These are phyloP conservation scores for Phytophthora hybrid DNA, from an alignment of 352 stramenopile genomes.

Conservation along the genomic window DNA sequence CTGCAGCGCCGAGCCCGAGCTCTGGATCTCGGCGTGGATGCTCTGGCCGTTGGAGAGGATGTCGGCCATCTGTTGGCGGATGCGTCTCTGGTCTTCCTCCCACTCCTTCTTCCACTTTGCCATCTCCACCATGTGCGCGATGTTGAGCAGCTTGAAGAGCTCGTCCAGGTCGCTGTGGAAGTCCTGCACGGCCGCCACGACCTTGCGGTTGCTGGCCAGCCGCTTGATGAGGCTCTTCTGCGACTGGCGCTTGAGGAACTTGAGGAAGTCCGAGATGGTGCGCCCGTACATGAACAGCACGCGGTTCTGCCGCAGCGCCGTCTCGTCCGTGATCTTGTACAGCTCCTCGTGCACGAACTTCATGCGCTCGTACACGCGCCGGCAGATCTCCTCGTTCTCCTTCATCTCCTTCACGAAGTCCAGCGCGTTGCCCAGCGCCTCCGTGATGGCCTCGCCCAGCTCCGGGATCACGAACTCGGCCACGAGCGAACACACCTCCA, in stretches of 20 bases:
- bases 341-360: constrained; percentile 45
- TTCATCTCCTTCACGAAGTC: constrained; percentile 42
- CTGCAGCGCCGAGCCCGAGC: neutral
- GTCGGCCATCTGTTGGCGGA: constrained; percentile 12
- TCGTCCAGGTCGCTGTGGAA: constrained; percentile 38
- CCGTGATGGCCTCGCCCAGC: constrained; percentile 40
- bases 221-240: constrained; percentile 21
- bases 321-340: constrained; percentile 40
- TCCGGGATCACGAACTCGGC: constrained; percentile 50
- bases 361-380: constrained; percentile 28
- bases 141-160: constrained; percentile 38
- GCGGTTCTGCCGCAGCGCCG: constrained; percentile 37
- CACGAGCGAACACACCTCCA: constrained; percentile 27
- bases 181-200: constrained; percentile 17
- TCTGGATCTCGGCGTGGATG: neutral
- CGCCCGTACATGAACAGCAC: constrained; percentile 38
- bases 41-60: constrained; percentile 16
- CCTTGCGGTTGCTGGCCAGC: constrained; percentile 34
- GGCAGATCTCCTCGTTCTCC: constrained; percentile 35
- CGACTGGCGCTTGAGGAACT: constrained; percentile 19
- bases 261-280: constrained; percentile 40
- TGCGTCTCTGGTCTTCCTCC: constrained; percentile 21
- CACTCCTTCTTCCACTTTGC: constrained; percentile 16
- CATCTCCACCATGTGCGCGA: constrained; percentile 31
- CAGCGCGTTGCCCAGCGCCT: constrained; percentile 39